A percentile compares a stretch with the other conserved stretches of the same genome.
Conservation (phyloP, 495 filamentous ascomycete genomes). For the Usnea hakonensis region DNA sequence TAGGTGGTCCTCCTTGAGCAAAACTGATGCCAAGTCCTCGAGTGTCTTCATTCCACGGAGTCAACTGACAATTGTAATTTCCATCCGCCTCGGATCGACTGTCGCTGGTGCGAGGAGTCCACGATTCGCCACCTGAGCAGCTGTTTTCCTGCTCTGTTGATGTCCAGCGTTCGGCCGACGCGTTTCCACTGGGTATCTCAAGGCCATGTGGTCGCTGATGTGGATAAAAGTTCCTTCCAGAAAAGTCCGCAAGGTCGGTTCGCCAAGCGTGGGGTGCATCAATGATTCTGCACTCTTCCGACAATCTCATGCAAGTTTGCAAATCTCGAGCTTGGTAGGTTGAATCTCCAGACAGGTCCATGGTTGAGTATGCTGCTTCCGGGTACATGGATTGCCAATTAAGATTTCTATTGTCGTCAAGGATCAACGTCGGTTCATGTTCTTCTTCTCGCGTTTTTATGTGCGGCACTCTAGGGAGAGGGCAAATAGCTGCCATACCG, state of each 20-base stretch:
- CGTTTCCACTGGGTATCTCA: constrained; percentile 3
- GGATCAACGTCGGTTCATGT: constrained; percentile 1
- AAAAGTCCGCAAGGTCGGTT: constrained; percentile 1
- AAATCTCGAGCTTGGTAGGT: constrained; percentile 1
- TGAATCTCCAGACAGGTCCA: not conserved
- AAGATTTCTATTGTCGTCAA: not conserved
- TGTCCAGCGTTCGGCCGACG: constrained; percentile 2
- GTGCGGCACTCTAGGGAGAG: constrained; percentile 7
- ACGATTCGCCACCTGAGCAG: constrained; percentile 13
- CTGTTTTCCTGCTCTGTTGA: constrained; percentile 11
- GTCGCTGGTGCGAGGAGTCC: constrained; percentile 13
- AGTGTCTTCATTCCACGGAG: constrained; percentile 6
- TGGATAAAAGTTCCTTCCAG: not conserved
- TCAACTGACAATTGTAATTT: not conserved
- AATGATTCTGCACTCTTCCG: constrained; percentile 4
- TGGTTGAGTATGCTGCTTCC: not conserved
- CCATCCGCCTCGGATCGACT: constrained; percentile 15
- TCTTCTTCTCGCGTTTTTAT: not conserved
- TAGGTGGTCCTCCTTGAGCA: not conserved
- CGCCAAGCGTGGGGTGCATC: constrained; percentile 15
- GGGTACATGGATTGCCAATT: constrained; percentile 2
- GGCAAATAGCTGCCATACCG: constrained; percentile 6
- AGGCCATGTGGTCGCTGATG: constrained; percentile 7
- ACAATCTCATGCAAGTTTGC: not conserved
- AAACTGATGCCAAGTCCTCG: not conserved